Percentiles rank a stretch among this genome's conserved stretches.
phyloP scores from a whole-genome alignment of 1,139 yeast genomes.

The Saccharomyces pastorianus region DNA sequence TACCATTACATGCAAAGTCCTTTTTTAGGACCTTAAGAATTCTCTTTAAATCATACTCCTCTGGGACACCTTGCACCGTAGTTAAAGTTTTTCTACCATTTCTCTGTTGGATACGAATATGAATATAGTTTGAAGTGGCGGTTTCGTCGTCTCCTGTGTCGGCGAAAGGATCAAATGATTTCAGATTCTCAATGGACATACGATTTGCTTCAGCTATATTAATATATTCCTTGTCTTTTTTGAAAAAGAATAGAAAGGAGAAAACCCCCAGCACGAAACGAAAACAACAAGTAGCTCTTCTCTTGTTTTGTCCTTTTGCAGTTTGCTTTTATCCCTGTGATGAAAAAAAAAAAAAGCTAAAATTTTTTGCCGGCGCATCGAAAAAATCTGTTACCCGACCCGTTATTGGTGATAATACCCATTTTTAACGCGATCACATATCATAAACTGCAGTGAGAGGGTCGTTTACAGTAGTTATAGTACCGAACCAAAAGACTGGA shows the following conservation, averaged over 20 bases:
- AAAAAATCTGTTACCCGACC: not conserved
- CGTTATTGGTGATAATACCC: not conserved
- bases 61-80: slow-evolving; percentile 95
- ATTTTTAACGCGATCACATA: not conserved
- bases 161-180: slow-evolving; percentile 98
- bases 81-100: slow-evolving; percentile 98
- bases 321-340: not conserved
- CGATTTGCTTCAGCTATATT: slow-evolving; percentile 2
- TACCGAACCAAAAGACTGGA: not conserved
- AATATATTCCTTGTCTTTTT: not conserved
- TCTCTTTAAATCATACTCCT: slow-evolving; percentile 89
- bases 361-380: not conserved
- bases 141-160: slow-evolving; percentile 99
- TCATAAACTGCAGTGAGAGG: not conserved
- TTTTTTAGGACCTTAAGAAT: slow-evolving; percentile 90
- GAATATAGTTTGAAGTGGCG: slow-evolving; percentile 91
- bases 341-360: not conserved
- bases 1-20: slow-evolving; percentile 98
- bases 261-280: not conserved
- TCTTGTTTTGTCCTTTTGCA: not conserved
- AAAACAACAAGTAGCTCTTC: not conserved
- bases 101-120: slow-evolving; percentile 98
- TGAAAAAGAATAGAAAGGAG: not conserved
- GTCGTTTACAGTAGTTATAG: not conserved
- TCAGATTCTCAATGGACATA: slow-evolving; percentile 87